Evolutionary conservation across 768 basidiomycete genomes (phyloP), one percentile per base, ranked within the genome.

Genomic region (Lactarius pseudohatsudake): DNA sequence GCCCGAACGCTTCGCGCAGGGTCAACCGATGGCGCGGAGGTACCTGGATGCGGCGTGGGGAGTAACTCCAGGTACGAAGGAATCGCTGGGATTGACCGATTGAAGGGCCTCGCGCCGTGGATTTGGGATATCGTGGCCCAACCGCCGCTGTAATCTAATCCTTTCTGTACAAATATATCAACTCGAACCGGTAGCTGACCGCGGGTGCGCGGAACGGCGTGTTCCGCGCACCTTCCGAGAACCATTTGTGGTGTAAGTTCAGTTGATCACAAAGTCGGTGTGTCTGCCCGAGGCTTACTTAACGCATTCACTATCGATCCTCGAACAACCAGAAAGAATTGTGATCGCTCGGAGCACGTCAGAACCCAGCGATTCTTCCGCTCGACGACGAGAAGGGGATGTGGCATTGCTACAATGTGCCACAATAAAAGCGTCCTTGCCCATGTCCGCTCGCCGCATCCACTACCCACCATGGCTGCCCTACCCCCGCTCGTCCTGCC

Each of bases 401-500:
- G 55, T 56, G 55, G 55, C 55, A 56, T 56, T 32, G 10, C n/a
- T 22, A 38, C 36, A 11, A 2, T 8, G 1, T 32, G 32, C 32
- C 8, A 34, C 30, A 56, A 56, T 56, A 56, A 34, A 56, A 56
- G 55, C 30, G 13, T 18, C 10, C 18, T 10, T 2, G 8, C 32
- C 28, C 30, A 53, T 53, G 50, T 53, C 26, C 26, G 15, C 50
- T 53, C 32, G 32, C 32, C 18, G 55, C 30, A 34, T 10, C 9
- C 53, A 54, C 53, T 15, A 40, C 15, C 22, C 15, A 56, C 18
- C 55, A 56, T 56, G 55, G 15, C 55, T 56, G 5, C 30, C 20
- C 6, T 66, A 1, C 65, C 65, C 4, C 61, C 65, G 18, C 57
- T 66, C 61, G 47, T 58, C 9, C 43, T 66, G 15, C 65, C 65